Base-by-base conservation (phyloP, 306 rosid species). In the Cucumis melo region DNA sequence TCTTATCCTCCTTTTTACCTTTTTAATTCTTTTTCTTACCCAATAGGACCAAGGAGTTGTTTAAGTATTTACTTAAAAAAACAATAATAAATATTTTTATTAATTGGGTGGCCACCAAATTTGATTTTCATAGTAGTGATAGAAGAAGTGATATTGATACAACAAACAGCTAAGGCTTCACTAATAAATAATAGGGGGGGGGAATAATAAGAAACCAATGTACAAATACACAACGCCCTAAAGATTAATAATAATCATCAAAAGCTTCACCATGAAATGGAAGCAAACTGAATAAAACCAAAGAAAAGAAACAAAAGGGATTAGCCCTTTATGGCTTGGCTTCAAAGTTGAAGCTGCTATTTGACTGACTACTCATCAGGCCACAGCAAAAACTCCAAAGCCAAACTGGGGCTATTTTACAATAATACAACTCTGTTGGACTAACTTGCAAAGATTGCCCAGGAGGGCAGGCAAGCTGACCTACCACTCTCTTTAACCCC, bases 401-500 rank as follows among this genome's bases (percentile, higher is more conserved):
- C 79, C 48, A 81, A 38, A 79, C 87, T 80, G 85, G 86, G 86
- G 87, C 79, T 90, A 41, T 85, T 85, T 81, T 80, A 81, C 87
- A 88, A 86, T 42, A 67, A 67, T 82, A 85, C 87, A 87, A 80
- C 81, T 77, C 73, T 38, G 46, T 73, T 80, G 78, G 59, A 79
- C 82, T 78, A 84, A 78, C 79, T 84, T 84, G 80, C 48, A 82
- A 81, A 70, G 75, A 7, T 78, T 75, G 83, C 78, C 86, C 84
- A 81, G 77, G 90, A 91, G 74, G 88, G 91, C 83, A 84, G 86
- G 79, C 95, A 84, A 75, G 80, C 82, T 89, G 76, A 83, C 91
- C 93, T 81, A 83, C 89, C 91, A 81, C 81, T 59, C 75, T 71
- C 75, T 46, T 27, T 78, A 79, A 48, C 59, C 64, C 64, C 14